Evolutionary conservation across 148 eudicot species (phyloP), one percentile per base, ranked within the genome.

Genomic region (Simmondsia chinensis): DNA sequence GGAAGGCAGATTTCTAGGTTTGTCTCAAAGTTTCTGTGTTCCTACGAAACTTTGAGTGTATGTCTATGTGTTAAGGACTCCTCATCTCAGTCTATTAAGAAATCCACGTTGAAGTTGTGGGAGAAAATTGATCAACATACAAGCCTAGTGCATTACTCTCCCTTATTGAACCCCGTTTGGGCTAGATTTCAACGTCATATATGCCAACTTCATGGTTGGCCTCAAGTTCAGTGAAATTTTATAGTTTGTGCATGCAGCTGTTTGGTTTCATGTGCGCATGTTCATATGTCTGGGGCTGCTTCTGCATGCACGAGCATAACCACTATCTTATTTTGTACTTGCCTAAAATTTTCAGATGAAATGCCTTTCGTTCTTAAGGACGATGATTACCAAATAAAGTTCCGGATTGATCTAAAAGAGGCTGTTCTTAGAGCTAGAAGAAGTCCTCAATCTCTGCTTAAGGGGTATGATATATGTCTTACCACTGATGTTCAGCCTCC

Each of bases 1-100:
- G 54, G 46, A 72, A 49, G 89, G 83, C 52, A 61, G 61, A 70
- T 87, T 83, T 68, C 71, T 75, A 10, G 94, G 96, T 87, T 33
- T 48, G 83, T 77, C 34, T 17, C 12, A 36, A n/a, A 54, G 16
- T 12, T 39, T 24, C 9, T 40, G 36, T 28, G 18, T 18, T 33
- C 44, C 28, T 27, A n/a, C n/a, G n/a, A n/a, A n/a, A n/a, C n/a
- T 42, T 21, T 10, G 14, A 15, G 13, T 17, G 9, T 38, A 34
- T 43, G n/a, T 48, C 3, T 26, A 12, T 22, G 21, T 42, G 19
- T 31, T 14, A 13, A 9, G 9, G 18, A 5, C 31, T 41, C 19
- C 40, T 39, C 19, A 30, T 41, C 32, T 9, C 48, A n/a, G n/a
- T n/a, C n/a, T n/a, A n/a, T n/a, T n/a, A n/a, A n/a, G n/a, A n/a